Percentiles rank a stretch among this genome's conserved stretches.
phyloP scores from a whole-genome alignment of 768 basidiomycete species.

The Pleurotus citrinopileatus region DNA sequence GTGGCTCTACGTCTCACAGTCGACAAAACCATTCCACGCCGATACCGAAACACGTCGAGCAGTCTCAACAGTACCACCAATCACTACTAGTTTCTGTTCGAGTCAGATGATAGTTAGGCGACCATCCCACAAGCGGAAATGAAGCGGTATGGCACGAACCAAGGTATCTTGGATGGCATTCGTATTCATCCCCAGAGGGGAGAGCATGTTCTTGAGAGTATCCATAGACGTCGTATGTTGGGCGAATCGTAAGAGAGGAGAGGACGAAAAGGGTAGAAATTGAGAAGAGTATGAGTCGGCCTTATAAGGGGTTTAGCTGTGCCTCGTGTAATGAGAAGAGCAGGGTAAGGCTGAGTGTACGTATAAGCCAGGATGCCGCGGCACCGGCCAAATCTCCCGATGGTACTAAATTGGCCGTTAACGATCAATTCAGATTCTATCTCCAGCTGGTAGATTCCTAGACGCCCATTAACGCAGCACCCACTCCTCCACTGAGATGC shows the following conservation, averaged over 20 bases:
- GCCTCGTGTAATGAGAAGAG: slow-evolving; percentile 43
- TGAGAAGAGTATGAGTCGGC: slow-evolving; percentile 33
- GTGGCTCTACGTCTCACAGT: slow-evolving; percentile 49
- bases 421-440: slow-evolving; percentile 5
- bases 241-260: slow-evolving; percentile 16
- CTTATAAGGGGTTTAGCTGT: slow-evolving; percentile 39
- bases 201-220: slow-evolving; percentile 64
- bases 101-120: slow-evolving; percentile 5
- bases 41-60: slow-evolving; percentile 78
- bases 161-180: slow-evolving; percentile 77
- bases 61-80: slow-evolving; percentile 87
- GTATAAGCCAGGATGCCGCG: slow-evolving; percentile 9
- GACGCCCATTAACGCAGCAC: too few species aligned
- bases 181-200: slow-evolving; percentile 66
- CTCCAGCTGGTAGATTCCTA: background rate
- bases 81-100: slow-evolving; percentile 80
- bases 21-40: slow-evolving; percentile 88
- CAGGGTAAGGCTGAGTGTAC: slow-evolving; percentile 14
- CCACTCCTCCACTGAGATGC: background rate
- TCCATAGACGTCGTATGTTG: slow-evolving; percentile 48
- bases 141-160: slow-evolving; percentile 34
- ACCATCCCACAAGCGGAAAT: slow-evolving; percentile 5
- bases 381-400: slow-evolving; percentile 10
- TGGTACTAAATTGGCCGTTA: slow-evolving; percentile 9
- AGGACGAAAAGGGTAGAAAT: slow-evolving; percentile 26